A percentile compares a stretch with the other conserved stretches of the same genome.
Conservation (phyloP, 169 alveolate species). For the Eimeria maxima region DNA sequence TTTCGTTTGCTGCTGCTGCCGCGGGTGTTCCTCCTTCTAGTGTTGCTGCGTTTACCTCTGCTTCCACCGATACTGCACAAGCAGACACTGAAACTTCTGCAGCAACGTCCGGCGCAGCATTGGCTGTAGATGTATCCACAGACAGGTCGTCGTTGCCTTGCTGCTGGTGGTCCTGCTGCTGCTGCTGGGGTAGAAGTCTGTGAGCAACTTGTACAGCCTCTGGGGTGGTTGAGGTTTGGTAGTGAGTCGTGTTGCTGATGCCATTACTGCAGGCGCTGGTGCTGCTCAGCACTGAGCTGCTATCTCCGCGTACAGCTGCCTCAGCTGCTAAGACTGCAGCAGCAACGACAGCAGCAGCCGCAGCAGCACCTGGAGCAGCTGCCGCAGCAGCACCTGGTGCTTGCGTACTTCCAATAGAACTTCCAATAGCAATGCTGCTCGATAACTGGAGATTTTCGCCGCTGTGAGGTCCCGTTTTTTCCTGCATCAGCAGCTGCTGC, state of each 20-base stretch:
- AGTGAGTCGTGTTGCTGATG: constrained; percentile 43
- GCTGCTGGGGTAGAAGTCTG: constrained; percentile 33
- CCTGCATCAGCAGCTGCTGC: neutral
- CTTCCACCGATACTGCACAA: neutral
- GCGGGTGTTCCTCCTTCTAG: neutral
- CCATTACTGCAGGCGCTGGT: neutral
- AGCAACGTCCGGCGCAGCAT: neutral
- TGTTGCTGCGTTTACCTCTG: constrained; percentile 1
- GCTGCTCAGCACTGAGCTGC: constrained; percentile 1
- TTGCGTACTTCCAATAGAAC: neutral
- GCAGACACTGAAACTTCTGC: neutral
- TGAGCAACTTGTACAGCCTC: constrained; percentile 46
- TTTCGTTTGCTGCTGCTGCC: constrained; percentile 5
- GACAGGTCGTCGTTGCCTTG: neutral
- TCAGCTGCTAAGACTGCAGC: constrained; percentile 63
- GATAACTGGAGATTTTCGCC: neutral
- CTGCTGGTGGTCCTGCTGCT: constrained; percentile 38
- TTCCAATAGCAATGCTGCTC: neutral
- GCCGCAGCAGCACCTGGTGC: constrained; percentile 20
- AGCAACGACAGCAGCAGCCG: constrained; percentile 69
- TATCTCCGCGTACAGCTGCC: constrained; percentile 6
- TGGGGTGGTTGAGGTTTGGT: constrained; percentile 72
- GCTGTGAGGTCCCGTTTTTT: neutral
- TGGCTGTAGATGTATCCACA: neutral
- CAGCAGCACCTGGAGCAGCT: constrained; percentile 33